Base-by-base conservation (phyloP, 495 filamentous ascomycete genomes). In the Aspergillus coremiiformis region DNA sequence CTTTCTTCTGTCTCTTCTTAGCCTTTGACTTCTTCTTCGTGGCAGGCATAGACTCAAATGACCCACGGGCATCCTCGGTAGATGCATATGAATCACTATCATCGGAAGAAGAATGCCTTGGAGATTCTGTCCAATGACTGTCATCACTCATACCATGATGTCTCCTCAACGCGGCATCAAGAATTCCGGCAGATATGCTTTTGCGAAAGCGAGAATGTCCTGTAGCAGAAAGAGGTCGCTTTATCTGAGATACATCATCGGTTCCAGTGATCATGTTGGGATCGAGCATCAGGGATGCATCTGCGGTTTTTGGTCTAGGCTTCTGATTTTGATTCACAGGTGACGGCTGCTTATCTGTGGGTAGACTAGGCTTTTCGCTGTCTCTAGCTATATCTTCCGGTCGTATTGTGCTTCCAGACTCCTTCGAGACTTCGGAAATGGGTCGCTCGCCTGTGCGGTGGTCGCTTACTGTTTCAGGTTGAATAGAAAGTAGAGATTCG, bases 1-100 rank as follows among this genome's bases (percentile, higher is more conserved):
- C 86, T 66, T 84, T 89, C 63, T 88, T 87, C 56, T 86, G 80
- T 61, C 83, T 85, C 66, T 87, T 87, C 63, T 87, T 90, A 9
- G 67, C 61, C 47, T 73, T 77, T 0, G 65, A 54, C 8, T 43
- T 44, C 8, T 60, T 59, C 50, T 70, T 71, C 33, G 63, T 55
- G 8, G 61, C 30, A n/a, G 57, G 47, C 8, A 41, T 24, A 26
- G 59, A 57, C 4, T 49, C 56, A 11, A 53, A 54, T 14, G 52
- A 44, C 23, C 58, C 57, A 44, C 58, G 24, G 10, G 59, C 41
- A 30, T 52, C 59, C 17, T 70, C 65, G 2, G 51, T 54, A 15
- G 63, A 66, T 11, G 55, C 49, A 46, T 70, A 64, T 1, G 66
- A 68, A 39, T 61, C 45, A 17, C 24, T 65, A 47, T 67, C 65